Conservation (phyloP, 163 green algal species). For the Volvox carteri region DNA sequence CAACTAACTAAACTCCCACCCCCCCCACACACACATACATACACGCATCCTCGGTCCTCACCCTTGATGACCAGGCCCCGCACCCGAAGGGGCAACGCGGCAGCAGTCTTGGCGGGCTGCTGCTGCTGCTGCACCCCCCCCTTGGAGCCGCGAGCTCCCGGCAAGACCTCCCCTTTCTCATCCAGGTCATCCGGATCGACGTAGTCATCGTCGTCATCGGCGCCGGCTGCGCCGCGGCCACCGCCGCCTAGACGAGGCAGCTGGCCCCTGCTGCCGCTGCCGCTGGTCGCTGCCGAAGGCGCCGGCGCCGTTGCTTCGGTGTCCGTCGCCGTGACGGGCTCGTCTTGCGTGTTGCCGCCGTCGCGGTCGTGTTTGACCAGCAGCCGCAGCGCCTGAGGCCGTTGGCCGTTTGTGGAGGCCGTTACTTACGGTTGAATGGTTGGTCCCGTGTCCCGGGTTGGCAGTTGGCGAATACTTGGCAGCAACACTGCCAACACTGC, state of each 20-base stretch:
- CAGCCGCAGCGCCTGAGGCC: conserved; percentile 36
- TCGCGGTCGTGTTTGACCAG: conserved; percentile 38
- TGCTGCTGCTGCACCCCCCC: not conserved
- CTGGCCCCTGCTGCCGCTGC: conserved; percentile 20
- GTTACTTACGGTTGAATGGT: no score
- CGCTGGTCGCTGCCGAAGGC: not conserved
- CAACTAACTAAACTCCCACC: no score
- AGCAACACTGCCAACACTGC: no score
- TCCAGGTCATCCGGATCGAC: conserved; percentile 53
- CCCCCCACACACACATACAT: not conserved
- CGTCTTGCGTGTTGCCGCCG: conserved; percentile 36
- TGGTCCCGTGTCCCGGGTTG: no score
- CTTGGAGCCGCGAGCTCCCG: no score
- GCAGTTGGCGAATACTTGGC: no score
- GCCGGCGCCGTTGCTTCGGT: no score
- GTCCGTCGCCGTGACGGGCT: not conserved
- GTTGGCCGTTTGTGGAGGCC: not conserved
- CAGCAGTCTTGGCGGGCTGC: not conserved
- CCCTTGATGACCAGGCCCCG: conserved; percentile 31
- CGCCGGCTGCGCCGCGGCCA: not conserved
- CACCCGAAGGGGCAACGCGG: not conserved
- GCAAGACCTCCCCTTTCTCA: not conserved
- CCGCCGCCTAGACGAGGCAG: conserved; percentile 17
- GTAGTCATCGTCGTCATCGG: conserved; percentile 47
- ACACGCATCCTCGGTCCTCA: not conserved